Evolutionary conservation across 148 eudicot species (phyloP).

Genomic region (Salicornia ramosissima): DNA sequence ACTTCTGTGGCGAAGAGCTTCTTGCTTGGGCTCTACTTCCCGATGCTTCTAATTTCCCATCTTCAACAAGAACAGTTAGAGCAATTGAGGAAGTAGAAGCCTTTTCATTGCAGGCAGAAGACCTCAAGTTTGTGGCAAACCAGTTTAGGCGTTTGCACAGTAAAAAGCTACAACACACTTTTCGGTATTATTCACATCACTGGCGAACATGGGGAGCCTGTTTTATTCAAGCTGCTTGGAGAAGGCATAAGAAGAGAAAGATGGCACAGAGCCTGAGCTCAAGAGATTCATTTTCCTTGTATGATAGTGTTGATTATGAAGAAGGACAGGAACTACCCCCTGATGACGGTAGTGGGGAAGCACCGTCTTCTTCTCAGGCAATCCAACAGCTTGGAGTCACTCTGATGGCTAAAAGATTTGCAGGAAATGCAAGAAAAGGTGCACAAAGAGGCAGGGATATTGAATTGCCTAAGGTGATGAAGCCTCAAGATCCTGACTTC

Average conservation of each 20-base stretch:
- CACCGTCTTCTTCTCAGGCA: conserved; percentile 38
- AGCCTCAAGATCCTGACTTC: conserved; percentile 92
- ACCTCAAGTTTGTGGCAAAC: conserved; percentile 70
- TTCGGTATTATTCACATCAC: conserved; percentile 72
- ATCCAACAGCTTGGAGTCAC: conserved; percentile 57
- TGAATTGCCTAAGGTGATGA: conserved; percentile 52
- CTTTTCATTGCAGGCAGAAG: conserved; percentile 59
- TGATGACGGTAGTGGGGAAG: conserved; percentile 6
- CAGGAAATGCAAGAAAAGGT: conserved; percentile 75
- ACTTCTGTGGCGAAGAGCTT: too few relatives aligned
- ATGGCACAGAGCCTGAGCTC: conserved; percentile 44
- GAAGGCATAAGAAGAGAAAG: conserved; percentile 57
- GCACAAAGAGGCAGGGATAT: conserved; percentile 47
- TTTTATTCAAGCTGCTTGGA: conserved; percentile 87
- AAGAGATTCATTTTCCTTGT: conserved; percentile 32
- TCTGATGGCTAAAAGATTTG: conserved; percentile 65
- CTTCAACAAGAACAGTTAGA: conserved; percentile 61
- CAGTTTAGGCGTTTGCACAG: conserved; percentile 85
- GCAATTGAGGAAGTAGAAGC: conserved; percentile 61
- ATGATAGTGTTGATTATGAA: conserved; percentile 26
- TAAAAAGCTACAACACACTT: conserved; percentile 79
- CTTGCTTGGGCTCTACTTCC: conserved; percentile 69
- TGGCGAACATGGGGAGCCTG: conserved; percentile 93
- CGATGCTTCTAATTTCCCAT: conserved; percentile 45
- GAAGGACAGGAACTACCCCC: conserved; percentile 27